Base-by-base conservation (phyloP, 768 basidiomycete genomes). In the Amanita polypyramis region DNA sequence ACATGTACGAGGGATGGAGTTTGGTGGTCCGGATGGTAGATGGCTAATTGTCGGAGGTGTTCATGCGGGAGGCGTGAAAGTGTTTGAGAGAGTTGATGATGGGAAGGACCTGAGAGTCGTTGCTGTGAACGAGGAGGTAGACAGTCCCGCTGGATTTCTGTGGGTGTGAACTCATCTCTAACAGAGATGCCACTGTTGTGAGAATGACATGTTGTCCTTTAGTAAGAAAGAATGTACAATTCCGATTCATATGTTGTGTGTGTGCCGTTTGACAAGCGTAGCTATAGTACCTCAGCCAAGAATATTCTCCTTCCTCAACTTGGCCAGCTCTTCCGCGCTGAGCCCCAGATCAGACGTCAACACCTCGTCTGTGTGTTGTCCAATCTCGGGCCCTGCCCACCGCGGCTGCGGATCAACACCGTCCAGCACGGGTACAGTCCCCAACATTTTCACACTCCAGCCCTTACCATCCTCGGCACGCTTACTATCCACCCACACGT, bases 361-460 rank as follows among this genome's bases (percentile, higher is more conserved):
- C 15, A 79, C 68, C 36, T 73, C 67, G 14, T 74, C 67, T 0
- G 78, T 80, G 57, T 79, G 78, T 45, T 65, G 60, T 3, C 83
- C 83, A n/a, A 85, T 63, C 51, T 81, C 69, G 1, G 82, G 82
- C 0, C 82, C 82, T 21, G 80, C 82, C 81, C 81, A 85, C 52
- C 68, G 72, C 1, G 82, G 80, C 54, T 67, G 67, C 4, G 74
- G 62, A 36, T 79, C 70, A 21, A 74, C 74, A 11, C 78, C 80
- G 50, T 82, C 74, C 45, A 85, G 59, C 44, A 78, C 60, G 5
- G 82, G 83, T 52, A 79, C 79, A 21, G 80, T 79, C 21, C 72
- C 72, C 34, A 73, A 70, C 79, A 85, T 81, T 61, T 82, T 84
- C 50, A 85, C 72, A 34, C 61, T 74, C 82, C 82, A 83, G 1